Base-by-base conservation (phyloP, 495 filamentous ascomycete species). In the Podospora conica region DNA sequence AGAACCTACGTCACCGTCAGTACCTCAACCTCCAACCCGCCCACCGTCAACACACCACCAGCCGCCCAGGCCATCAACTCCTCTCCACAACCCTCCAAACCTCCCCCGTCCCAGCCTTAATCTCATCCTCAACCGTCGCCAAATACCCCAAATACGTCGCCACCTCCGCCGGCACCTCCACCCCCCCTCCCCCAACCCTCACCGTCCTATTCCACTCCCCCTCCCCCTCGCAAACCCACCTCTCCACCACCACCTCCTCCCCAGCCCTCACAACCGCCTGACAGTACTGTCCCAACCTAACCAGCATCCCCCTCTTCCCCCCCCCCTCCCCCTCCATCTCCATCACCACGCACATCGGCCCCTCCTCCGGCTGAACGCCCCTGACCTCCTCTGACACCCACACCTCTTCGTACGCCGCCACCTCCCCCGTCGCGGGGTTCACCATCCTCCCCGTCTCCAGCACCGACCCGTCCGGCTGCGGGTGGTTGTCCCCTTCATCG, bases 401-500 rank as follows among this genome's bases (percentile, higher is more conserved):
- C 1, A 82, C 25, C 69, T 87, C 85, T 65, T 87, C 83, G 63
- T 87, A 87, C 0, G 78, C 77, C 9, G 75, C 75, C 63, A 76
- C 70, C 7, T 66, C 11, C 0, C 83, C 77, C 5, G 73, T 79
- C 3, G 66, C 78, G 0, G 80, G 80, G 60, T 86, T 82, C 10
- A 79, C 66, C 77, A 84, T 84, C 2, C 58, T 66, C 5, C 85
- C 85, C 59, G 64, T 79, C 62, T 88, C 85, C 27, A 88, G 65
- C 0, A 76, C 76, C 9, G 75, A 76, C 5, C 73, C 65, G 3
- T 79, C 80, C 29, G 80, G 65, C 29, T 75, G 71, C 0, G 77
- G 65, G 56, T 72, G 76, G 74, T 83, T 84, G 66, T 85, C 77
- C 2, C 84, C 85, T 28, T 84, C 78, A 69, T 88, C 85, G 0